A percentile compares a stretch with the other conserved stretches of the same genome.
These are phyloP conservation scores for Phaeosphaeria sp. DNA, from an alignment of 2,329 filamentous ascomycete genomes.

Conservation along the genomic window DNA sequence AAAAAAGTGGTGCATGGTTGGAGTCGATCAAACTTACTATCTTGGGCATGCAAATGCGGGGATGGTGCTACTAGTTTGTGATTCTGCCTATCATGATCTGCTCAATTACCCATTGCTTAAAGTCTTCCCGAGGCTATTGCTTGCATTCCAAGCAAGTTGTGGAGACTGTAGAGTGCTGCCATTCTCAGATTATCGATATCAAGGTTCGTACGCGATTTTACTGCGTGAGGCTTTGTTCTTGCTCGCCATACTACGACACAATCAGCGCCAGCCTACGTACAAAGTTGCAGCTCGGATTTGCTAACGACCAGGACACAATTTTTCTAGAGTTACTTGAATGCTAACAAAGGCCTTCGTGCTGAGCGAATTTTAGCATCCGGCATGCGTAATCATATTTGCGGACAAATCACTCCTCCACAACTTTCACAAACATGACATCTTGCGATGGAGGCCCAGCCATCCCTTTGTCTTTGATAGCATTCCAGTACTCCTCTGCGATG, in stretches of 20 bases:
- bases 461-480: slow-evolving; percentile 30
- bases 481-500: slow-evolving; percentile 20
- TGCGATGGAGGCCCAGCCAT: slow-evolving; percentile 28
- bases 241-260: no score
- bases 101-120: not conserved
- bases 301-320: no score
- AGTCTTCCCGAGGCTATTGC: not conserved
- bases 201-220: no score
- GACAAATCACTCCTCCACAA: not conserved
- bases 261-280: no score
- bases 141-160: not conserved
- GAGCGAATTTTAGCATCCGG: no score
- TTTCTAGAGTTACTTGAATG: no score
- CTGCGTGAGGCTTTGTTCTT: no score
- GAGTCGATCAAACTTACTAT: not conserved
- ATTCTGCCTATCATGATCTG: not conserved
- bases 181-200: no score
- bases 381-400: no score
- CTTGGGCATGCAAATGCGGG: not conserved
- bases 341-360: no score
- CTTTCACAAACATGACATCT: slow-evolving; percentile 19
- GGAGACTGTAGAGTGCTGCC: no score
- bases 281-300: no score
- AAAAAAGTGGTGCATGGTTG: not conserved
- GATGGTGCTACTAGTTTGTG: not conserved